Base-by-base conservation (phyloP, 208 protist genomes). In the Endotrypanum monterogeii region DNA sequence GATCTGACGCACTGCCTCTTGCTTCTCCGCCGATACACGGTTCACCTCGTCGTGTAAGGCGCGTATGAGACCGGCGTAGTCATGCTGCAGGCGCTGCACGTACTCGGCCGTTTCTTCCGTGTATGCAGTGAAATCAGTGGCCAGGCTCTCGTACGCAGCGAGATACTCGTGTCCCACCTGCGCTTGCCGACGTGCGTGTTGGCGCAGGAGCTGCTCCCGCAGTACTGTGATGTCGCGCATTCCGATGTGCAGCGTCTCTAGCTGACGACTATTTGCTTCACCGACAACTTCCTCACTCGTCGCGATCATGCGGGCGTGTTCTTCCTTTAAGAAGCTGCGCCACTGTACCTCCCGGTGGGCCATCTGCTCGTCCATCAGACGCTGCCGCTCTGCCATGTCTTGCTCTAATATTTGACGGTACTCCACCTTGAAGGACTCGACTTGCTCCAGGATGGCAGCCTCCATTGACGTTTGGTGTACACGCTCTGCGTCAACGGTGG, bases 211-310 rank as follows among this genome's bases (percentile, higher is more conserved):
- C 28, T 73, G 55, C 65, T 82, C 77, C 16, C 88, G 84, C 50
- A 92, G 71, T 32, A 52, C 54, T 23, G 83, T 83, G n/a, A 92
- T 74, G 58, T 94, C 86, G 7, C 67, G 67, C 83, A 94, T 86
- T 18, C 86, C 89, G 2, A 78, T 52, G 65, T 85, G 79, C 41
- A 94, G 76, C 12, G 83, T 78, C 41, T 88, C 73, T 0, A 84
- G 84, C 66, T 89, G 89, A 20, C 79, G 67, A 37, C 55, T 51
- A 23, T 51, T 74, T 14, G 57, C 18, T 66, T 75, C 69, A 11
- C 62, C 71, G 25, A 54, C 67, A 18, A 60, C 74, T 52, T 54
- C 58, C 32, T 81, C 73, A 7, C 69, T 57, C 7, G 61, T 25
- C 25, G 75, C 78, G 1, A 78, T 18, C 35, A 79, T 56, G 63